A percentile compares a stretch with the other conserved stretches of the same genome.
These are phyloP conservation scores for Plenodomus tracheiphilus DNA, from an alignment of 2,329 filamentous ascomycete genomes.

Conservation along the genomic window DNA sequence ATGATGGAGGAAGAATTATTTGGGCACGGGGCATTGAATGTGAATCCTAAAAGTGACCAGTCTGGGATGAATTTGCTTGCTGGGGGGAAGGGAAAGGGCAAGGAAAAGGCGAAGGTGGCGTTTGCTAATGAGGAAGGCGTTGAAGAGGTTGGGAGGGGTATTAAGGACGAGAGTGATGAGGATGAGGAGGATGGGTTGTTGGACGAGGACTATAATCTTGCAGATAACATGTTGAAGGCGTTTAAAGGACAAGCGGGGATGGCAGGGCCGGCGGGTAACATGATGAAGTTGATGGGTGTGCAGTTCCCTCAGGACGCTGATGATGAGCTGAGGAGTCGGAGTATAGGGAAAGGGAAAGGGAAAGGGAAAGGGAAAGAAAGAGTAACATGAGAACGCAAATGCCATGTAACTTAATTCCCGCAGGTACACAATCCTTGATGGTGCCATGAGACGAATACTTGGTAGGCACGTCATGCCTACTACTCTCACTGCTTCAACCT, in stretches of 20 bases:
- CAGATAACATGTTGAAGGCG: constrained; percentile 87
- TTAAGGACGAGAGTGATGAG: constrained; percentile 40
- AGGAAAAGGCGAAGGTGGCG: constrained; percentile 4
- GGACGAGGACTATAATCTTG: constrained; percentile 83
- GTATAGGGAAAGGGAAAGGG: background rate
- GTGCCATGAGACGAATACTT: too few species aligned
- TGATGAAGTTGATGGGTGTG: constrained; percentile 85
- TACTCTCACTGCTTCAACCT: too few species aligned
- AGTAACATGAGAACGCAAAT: too few species aligned
- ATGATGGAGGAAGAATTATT: constrained; percentile 76
- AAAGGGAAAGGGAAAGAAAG: too few species aligned
- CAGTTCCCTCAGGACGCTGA: constrained; percentile 78
- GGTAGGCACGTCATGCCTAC: too few species aligned
- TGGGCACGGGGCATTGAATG: constrained; percentile 65
- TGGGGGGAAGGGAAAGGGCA: constrained; percentile 32
- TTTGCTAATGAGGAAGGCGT: constrained; percentile 10
- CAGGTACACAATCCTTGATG: too few species aligned
- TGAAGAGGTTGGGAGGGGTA: constrained; percentile 39
- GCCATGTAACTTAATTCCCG: too few species aligned
- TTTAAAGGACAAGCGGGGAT: constrained; percentile 88
- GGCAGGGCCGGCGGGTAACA: constrained; percentile 82
- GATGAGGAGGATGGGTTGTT: constrained; percentile 57
- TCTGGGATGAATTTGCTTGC: constrained; percentile 9
- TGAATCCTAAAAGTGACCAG: constrained; percentile 30
- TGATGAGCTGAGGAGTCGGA: constrained; percentile 39